phyloP scores from a whole-genome alignment of 2,329 filamentous ascomycete genomes.

The Zymoseptoria tritici region DNA sequence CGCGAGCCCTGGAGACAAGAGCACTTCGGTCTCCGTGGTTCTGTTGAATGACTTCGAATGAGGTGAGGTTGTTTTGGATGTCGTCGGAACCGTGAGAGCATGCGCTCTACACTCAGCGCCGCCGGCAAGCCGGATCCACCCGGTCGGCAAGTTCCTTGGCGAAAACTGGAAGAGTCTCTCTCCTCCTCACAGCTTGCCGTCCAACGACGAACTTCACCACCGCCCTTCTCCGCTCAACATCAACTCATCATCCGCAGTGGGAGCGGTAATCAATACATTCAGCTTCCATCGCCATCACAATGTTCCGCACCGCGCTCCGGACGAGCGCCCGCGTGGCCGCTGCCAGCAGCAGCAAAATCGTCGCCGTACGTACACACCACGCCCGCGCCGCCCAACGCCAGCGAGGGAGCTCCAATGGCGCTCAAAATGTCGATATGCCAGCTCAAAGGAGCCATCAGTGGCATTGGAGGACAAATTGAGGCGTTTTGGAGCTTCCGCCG shows the following conservation, averaged over 20 bases:
- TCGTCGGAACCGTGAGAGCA: no score
- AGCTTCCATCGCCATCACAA: slow-evolving; percentile 45
- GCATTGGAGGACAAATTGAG: slow-evolving; percentile 32
- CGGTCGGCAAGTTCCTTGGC: no score
- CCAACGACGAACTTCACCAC: slow-evolving; percentile 17
- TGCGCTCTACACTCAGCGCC: not conserved
- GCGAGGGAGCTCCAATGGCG: slow-evolving; percentile 37
- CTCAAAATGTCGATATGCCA: slow-evolving; percentile 14
- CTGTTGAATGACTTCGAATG: not conserved
- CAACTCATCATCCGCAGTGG: slow-evolving; percentile 23
- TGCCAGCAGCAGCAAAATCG: slow-evolving; percentile 83
- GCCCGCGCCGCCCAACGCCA: slow-evolving; percentile 30
- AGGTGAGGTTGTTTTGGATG: not conserved
- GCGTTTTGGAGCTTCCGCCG: slow-evolving; percentile 27
- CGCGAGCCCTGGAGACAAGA: not conserved
- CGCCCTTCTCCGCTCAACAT: slow-evolving; percentile 20
- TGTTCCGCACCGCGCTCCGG: slow-evolving; percentile 98
- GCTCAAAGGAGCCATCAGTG: slow-evolving; percentile 37
- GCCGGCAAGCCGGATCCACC: not conserved
- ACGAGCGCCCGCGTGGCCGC: slow-evolving; percentile 92
- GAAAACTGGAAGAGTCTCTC: slow-evolving; percentile 2
- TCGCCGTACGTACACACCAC: slow-evolving; percentile 67
- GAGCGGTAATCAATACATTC: slow-evolving; percentile 25
- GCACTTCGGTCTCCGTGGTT: not conserved
- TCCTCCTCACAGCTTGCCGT: slow-evolving; percentile 3